Evolutionary conservation across 73 alveolate species (phyloP).

Genomic region (Tetrahymena elliotti): DNA sequence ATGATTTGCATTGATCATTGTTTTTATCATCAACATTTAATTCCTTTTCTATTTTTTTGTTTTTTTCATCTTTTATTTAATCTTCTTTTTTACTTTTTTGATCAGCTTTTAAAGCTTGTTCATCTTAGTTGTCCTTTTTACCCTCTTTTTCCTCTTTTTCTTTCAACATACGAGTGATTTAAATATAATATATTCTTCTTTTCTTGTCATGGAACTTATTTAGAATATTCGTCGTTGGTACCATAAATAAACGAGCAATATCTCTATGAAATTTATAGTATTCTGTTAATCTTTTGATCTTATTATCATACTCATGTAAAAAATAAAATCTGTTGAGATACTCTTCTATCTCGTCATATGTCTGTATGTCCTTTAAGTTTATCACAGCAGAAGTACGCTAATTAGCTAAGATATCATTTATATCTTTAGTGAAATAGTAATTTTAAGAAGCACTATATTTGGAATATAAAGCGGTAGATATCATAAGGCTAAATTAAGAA

Average conservation of each 20-base stretch:
- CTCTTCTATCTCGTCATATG: background rate
- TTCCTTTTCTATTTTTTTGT: background rate
- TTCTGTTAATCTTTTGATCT: slow-evolving; percentile 23
- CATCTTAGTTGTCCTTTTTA: background rate
- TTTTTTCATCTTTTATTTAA: background rate
- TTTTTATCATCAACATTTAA: background rate
- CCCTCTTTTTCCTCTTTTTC: slow-evolving; percentile 5
- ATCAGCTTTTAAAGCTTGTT: background rate
- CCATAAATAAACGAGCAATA: slow-evolving; percentile 31
- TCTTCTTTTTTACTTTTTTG: background rate
- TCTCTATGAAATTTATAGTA: slow-evolving; percentile 39
- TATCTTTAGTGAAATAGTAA: slow-evolving; percentile 25
- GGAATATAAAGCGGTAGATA: slow-evolving; percentile 22
- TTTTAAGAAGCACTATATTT: slow-evolving; percentile 38
- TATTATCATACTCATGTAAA: background rate
- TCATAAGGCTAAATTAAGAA: background rate
- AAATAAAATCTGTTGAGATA: slow-evolving; percentile 10
- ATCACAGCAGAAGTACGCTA: slow-evolving; percentile 10
- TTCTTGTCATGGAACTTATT: slow-evolving; percentile 34
- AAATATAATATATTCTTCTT: slow-evolving; percentile 28
- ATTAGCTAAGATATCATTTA: slow-evolving; percentile 10
- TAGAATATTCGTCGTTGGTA: slow-evolving; percentile 14
- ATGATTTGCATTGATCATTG: background rate
- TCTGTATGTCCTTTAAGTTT: slow-evolving; percentile 5
- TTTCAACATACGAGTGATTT: slow-evolving; percentile 30